phyloP scores from a whole-genome alignment of 2,329 filamentous ascomycete species.

The Aspergillus japonicus region DNA sequence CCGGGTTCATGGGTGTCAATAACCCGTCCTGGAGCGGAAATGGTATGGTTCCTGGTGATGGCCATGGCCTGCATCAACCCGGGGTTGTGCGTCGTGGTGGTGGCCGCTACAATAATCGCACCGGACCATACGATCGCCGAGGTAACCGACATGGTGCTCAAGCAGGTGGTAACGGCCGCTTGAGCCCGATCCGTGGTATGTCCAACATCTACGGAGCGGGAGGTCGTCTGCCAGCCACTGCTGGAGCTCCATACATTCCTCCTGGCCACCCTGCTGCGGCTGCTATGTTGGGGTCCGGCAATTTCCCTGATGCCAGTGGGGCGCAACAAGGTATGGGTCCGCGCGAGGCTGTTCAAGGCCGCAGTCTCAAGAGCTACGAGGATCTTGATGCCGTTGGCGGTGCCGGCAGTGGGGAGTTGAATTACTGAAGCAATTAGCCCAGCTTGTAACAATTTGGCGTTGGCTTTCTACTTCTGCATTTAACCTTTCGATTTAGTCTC shows the following conservation, averaged over 20 bases:
- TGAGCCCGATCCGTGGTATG: conserved; percentile 41
- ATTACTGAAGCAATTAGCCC: conserved; percentile 61
- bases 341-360: conserved; percentile 84
- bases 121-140: conserved; percentile 73
- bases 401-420: conserved; percentile 76
- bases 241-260: conserved; percentile 36
- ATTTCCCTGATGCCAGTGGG: conserved; percentile 56
- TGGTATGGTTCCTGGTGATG: conserved; percentile 41
- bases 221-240: conserved; percentile 33
- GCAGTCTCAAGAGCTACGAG: conserved; percentile 95
- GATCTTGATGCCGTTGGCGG: conserved; percentile 85
- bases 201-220: conserved; percentile 36
- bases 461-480: not conserved
- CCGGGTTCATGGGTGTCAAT: conserved; percentile 34
- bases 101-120: conserved; percentile 60
- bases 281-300: conserved; percentile 46
- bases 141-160: conserved; percentile 55
- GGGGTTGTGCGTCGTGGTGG: conserved; percentile 70
- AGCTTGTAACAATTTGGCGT: conserved; percentile 21
- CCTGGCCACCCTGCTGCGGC: conserved; percentile 42
- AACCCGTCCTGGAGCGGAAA: conserved; percentile 31
- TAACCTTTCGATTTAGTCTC: not conserved
- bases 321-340: conserved; percentile 74
- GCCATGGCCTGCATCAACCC: conserved; percentile 48
- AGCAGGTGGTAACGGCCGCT: conserved; percentile 49